A percentile compares a stretch with the other conserved stretches of the same genome.
Evolutionary conservation across 345 rosid species (phyloP).

Genomic region (Reutealis trisperma): DNA sequence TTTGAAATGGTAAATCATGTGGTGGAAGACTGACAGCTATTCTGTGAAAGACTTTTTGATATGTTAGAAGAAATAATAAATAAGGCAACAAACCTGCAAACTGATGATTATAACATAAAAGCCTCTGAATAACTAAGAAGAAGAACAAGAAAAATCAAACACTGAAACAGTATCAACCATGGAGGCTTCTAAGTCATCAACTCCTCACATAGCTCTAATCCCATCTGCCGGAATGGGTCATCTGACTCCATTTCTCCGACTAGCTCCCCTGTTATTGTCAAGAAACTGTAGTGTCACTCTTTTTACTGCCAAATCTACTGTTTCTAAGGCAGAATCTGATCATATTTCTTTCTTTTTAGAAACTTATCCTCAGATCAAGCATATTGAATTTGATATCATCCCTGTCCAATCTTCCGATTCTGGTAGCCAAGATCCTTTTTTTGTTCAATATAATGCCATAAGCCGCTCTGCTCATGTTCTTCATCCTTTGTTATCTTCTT

Average conservation of each 20-base stretch:
- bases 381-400: not conserved
- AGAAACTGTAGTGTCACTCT: conserved; percentile 5
- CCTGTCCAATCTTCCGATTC: not conserved
- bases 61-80: too few relatives aligned
- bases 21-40: too few relatives aligned
- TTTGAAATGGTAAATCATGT: too few relatives aligned
- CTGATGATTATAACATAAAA: too few relatives aligned
- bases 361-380: not conserved
- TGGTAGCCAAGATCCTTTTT: not conserved
- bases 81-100: too few relatives aligned
- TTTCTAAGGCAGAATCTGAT: conserved; percentile 15
- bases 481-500: not conserved
- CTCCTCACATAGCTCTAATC: conserved; percentile 9
- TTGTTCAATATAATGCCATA: not conserved
- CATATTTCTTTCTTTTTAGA: conserved; percentile 4
- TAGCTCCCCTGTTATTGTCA: not conserved
- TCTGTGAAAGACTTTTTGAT: too few relatives aligned
- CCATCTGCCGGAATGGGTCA: conserved; percentile 21
- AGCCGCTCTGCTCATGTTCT: conserved; percentile 8
- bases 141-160: too few relatives aligned
- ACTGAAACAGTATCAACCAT: not conserved
- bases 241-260: conserved; percentile 2
- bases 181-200: not conserved
- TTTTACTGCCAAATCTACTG: conserved; percentile 11
- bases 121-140: too few relatives aligned